A percentile compares a stretch with the other conserved stretches of the same genome.
Conservation (phyloP, 805 yeast genomes). For the Yamadazyma sp. region DNA sequence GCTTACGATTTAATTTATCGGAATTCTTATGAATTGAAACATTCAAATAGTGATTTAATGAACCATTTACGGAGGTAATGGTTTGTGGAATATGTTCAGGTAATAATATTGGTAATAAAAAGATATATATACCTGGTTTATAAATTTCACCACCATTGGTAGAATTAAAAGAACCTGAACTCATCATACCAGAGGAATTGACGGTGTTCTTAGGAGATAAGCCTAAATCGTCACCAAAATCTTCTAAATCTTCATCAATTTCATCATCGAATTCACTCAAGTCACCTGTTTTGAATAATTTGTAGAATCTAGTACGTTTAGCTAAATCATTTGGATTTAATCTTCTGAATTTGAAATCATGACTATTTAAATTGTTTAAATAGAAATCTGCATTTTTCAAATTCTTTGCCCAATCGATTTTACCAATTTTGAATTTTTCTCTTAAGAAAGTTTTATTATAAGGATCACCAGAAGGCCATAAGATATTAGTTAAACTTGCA, state of each 20-base stretch:
- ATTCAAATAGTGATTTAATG: slow-evolving; percentile 40
- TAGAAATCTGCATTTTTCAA: slow-evolving; percentile 44
- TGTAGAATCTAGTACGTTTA: slow-evolving; percentile 32
- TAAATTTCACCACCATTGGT: slow-evolving; percentile 16
- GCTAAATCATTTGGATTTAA: slow-evolving; percentile 45
- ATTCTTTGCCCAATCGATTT: slow-evolving; percentile 44
- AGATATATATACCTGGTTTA: slow-evolving; percentile 69
- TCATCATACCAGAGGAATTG: background rate
- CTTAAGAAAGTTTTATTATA: slow-evolving; percentile 40
- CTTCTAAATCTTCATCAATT: slow-evolving; percentile 2
- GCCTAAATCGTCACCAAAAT: slow-evolving; percentile 5
- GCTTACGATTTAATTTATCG: slow-evolving; percentile 33
- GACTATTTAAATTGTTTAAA: slow-evolving; percentile 38
- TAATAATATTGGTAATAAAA: slow-evolving; percentile 58
- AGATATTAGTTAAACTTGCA: slow-evolving; percentile 39
- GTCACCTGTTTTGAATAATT: slow-evolving; percentile 16
- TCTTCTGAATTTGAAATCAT: slow-evolving; percentile 39
- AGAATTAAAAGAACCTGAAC: background rate
- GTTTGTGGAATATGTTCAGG: slow-evolving; percentile 66
- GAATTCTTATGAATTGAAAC: slow-evolving; percentile 38
- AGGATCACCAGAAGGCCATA: slow-evolving; percentile 56
- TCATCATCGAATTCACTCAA: slow-evolving; percentile 9
- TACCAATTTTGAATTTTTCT: slow-evolving; percentile 50
- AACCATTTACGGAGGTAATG: slow-evolving; percentile 48
- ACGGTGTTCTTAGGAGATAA: background rate